Conservation (phyloP, 2,329 filamentous ascomycete species). For the Stachybotrys chlorohalonatus region DNA sequence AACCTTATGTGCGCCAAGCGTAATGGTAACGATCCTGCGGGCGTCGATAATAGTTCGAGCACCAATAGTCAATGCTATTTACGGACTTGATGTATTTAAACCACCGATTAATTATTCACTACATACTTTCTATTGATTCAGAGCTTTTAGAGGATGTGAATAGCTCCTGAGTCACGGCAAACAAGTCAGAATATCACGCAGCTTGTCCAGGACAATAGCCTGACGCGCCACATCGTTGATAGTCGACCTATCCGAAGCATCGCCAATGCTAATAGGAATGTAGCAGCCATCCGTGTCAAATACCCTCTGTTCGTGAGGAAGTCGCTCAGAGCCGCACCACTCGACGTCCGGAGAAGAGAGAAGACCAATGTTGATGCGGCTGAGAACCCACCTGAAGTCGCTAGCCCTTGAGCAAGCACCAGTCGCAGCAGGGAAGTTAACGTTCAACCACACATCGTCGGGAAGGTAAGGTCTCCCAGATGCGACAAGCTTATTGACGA, state of each 20-base stretch:
- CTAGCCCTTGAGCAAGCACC: slow-evolving; percentile 38
- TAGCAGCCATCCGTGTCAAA: slow-evolving; percentile 44
- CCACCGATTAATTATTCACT: not conserved
- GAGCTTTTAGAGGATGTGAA: not conserved
- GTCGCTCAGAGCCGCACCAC: slow-evolving; percentile 42
- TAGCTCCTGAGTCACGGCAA: slow-evolving; percentile 5
- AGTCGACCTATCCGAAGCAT: slow-evolving; percentile 51
- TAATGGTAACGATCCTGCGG: slow-evolving; percentile 64
- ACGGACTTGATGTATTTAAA: slow-evolving; percentile 7
- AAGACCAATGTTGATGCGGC: slow-evolving; percentile 48
- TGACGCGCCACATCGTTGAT: slow-evolving; percentile 17
- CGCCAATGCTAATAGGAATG: slow-evolving; percentile 55
- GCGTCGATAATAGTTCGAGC: slow-evolving; percentile 29
- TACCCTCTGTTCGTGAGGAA: slow-evolving; percentile 52
- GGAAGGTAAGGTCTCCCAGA: slow-evolving; percentile 57
- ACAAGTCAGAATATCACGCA: slow-evolving; percentile 21
- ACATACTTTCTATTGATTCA: not conserved
- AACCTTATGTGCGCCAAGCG: slow-evolving; percentile 64
- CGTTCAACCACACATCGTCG: slow-evolving; percentile 51
- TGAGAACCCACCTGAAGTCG: slow-evolving; percentile 56
- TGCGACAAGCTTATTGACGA: slow-evolving; percentile 46
- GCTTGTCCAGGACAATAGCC: slow-evolving; percentile 18
- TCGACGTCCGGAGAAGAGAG: slow-evolving; percentile 44
- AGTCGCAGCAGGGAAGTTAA: slow-evolving; percentile 54
- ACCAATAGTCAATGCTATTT: slow-evolving; percentile 17